Percentiles rank a stretch among this genome's conserved stretches.
Conservation (phyloP, 768 basidiomycete genomes). For the Phlebiopsis flavidoalba region DNA sequence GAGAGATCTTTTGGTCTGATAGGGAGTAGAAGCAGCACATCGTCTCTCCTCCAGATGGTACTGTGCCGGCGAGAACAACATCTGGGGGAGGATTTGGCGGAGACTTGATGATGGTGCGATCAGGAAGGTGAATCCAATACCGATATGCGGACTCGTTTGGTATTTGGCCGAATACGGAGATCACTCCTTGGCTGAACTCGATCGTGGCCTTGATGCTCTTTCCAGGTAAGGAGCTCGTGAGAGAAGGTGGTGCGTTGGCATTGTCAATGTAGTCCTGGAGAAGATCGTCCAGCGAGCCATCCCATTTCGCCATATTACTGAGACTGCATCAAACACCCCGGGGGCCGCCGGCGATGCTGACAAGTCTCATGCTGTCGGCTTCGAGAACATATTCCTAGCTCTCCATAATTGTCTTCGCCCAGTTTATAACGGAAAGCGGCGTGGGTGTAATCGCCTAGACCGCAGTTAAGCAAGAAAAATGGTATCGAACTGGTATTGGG, state of each 20-base stretch:
- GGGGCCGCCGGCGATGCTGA: background rate
- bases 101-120: background rate
- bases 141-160: background rate
- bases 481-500: too few species aligned
- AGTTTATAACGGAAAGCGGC: background rate
- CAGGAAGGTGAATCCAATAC: background rate
- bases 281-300: background rate
- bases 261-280: background rate
- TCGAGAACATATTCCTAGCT: background rate
- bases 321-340: background rate
- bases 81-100: background rate
- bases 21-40: background rate
- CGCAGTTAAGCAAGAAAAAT: background rate
- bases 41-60: too few species aligned
- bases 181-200: background rate
- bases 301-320: background rate
- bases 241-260: background rate
- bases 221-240: background rate
- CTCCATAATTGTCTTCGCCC: background rate
- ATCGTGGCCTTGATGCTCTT: background rate
- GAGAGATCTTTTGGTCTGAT: background rate
- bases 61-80: background rate
- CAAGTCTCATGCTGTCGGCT: background rate
- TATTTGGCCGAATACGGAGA: background rate
- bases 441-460: background rate